phyloP scores from a whole-genome alignment of 768 basidiomycete species.

The Mycena capillaripes region DNA sequence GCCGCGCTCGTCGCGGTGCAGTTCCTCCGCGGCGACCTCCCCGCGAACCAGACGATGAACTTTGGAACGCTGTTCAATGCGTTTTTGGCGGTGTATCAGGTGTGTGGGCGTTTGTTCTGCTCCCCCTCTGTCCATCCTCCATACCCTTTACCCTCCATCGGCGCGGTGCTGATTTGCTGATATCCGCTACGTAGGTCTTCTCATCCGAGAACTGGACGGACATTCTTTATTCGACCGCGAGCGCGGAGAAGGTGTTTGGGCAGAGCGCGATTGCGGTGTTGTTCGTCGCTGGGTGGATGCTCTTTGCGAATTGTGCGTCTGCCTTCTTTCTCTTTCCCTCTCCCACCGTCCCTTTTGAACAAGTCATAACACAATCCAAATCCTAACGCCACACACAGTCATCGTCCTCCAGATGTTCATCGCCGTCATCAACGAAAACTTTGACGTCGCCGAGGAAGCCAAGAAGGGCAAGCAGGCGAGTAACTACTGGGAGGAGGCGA shows the following conservation, averaged over 20 bases:
- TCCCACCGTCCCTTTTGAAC: not conserved
- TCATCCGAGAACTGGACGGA: conserved; percentile 97
- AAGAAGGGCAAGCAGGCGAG: conserved; percentile 88
- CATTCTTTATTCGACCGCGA: conserved; percentile 73
- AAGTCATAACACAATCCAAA: too few relatives aligned
- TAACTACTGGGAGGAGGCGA: conserved; percentile 69
- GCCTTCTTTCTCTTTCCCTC: conserved; percentile 12
- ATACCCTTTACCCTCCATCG: too few relatives aligned
- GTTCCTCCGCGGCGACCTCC: conserved; percentile 87
- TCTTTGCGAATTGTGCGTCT: conserved; percentile 92
- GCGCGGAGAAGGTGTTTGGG: conserved; percentile 71
- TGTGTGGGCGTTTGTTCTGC: too few relatives aligned
- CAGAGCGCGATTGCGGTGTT: conserved; percentile 80
- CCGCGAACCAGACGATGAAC: conserved; percentile 66
- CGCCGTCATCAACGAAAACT: conserved; percentile 97
- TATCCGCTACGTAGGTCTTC: conserved; percentile 50
- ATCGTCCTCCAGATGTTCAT: conserved; percentile 97
- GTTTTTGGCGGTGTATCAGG: conserved; percentile 89
- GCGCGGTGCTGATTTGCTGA: too few relatives aligned
- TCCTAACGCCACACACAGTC: conserved; percentile 62
- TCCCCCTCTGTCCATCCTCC: not conserved
- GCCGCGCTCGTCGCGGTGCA: conserved; percentile 88
- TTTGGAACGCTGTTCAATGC: conserved; percentile 89
- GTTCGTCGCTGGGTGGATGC: conserved; percentile 87
- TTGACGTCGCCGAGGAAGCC: conserved; percentile 90